These are phyloP conservation scores for Pyrenophora seminiperda DNA, from an alignment of 2,329 filamentous ascomycete genomes.

Conservation along the genomic window DNA sequence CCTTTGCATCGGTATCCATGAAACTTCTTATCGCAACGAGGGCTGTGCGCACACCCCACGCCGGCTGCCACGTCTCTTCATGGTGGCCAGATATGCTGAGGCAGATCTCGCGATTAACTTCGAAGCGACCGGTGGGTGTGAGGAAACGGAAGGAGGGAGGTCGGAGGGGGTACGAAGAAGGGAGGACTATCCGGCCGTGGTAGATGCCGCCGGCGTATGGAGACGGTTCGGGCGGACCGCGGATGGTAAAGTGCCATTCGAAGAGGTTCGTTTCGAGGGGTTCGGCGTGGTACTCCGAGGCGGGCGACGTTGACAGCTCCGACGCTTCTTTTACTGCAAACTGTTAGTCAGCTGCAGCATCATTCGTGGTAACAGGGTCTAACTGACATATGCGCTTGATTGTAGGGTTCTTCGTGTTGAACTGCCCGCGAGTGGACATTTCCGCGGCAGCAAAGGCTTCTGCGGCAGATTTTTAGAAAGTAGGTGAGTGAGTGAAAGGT, in stretches of 20 bases:
- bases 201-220: constrained; percentile 84
- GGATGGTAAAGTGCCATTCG: constrained; percentile 99
- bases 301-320: constrained; percentile 80
- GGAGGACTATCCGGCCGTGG: constrained; percentile 92
- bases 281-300: constrained; percentile 80
- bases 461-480: not conserved
- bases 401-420: constrained; percentile 80
- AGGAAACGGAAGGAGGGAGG: constrained; percentile 96
- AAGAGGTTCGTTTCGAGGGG: constrained; percentile 90
- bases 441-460: constrained; percentile 1
- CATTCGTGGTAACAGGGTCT: not conserved
- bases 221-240: constrained; percentile 78
- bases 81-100: constrained; percentile 92
- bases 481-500: not conserved
- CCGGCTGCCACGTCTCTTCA: constrained; percentile 98
- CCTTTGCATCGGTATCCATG: constrained; percentile 88
- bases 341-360: constrained; percentile 28
- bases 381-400: constrained; percentile 79
- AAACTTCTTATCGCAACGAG: constrained; percentile 79
- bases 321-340: constrained; percentile 81
- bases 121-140: constrained; percentile 89
- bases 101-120: constrained; percentile 96
- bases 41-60: constrained; percentile 93
- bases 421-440: constrained; percentile 51
- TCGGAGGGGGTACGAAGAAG: constrained; percentile 85